Percentiles rank a stretch among this genome's conserved stretches.
These are phyloP conservation scores for Priceomyces carsonii DNA, from an alignment of 805 yeast species.

Conservation along the genomic window DNA sequence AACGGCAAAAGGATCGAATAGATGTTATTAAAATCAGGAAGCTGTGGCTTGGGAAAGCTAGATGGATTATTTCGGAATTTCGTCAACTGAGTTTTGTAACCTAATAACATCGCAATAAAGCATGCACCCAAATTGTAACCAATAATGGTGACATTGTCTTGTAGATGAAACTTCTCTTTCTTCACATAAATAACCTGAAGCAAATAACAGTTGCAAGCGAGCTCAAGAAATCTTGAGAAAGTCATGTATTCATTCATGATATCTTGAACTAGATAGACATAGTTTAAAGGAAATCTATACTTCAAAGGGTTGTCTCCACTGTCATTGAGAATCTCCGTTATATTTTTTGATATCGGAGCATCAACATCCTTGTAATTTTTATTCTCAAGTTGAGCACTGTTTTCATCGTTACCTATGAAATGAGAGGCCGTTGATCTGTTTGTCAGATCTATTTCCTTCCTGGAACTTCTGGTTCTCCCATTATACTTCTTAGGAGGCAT, in stretches of 20 bases:
- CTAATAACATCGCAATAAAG: conserved; percentile 26
- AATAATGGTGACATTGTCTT: conserved; percentile 17
- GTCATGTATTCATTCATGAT: conserved; percentile 35
- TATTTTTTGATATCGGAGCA: not conserved
- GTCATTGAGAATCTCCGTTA: not conserved
- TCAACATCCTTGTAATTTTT: conserved; percentile 1
- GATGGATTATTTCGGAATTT: conserved; percentile 14
- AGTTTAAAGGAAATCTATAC: conserved; percentile 23
- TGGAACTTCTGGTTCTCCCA: conserved; percentile 8
- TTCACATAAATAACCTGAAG: conserved; percentile 30
- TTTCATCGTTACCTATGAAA: conserved; percentile 6
- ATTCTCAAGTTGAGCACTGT: conserved; percentile 1
- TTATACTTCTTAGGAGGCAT: conserved; percentile 14
- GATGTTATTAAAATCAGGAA: conserved; percentile 40
- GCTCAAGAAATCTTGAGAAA: conserved; percentile 30
- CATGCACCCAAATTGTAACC: conserved; percentile 38
- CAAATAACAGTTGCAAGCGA: conserved; percentile 29
- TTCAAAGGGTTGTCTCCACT: conserved; percentile 16
- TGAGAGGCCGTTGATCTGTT: conserved; percentile 11
- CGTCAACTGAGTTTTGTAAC: conserved; percentile 20
- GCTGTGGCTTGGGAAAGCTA: conserved; percentile 16
- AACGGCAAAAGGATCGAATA: conserved; percentile 36
- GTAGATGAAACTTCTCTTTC: conserved; percentile 16
- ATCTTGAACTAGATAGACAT: conserved; percentile 36
- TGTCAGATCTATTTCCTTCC: not conserved